Base-by-base conservation (phyloP, 345 rosid species). In the Syzygium grande region DNA sequence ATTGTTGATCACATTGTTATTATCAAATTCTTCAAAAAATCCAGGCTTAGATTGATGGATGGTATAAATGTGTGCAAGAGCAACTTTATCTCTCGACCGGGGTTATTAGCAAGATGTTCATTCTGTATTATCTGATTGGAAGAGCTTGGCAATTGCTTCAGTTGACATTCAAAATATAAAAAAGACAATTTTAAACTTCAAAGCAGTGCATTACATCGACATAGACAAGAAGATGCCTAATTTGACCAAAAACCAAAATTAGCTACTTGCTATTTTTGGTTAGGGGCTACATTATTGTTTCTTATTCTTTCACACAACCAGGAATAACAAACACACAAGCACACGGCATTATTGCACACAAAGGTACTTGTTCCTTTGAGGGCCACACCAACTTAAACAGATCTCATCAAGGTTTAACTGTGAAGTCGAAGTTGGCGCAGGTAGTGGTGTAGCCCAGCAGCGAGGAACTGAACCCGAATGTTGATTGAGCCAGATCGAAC, bases 381-480 rank as follows among this genome's bases (percentile, higher is more conserved):
- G 49, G 80, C 27, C 49, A 10, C 46, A 19, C 49, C 49, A 19
- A 19, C 25, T 73, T 19, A 22, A 19, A 73, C 49, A 9, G 80
- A 8, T 38, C 14, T 17, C 46, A 11, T 68, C 80, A 68, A 68
- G 46, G 80, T 68, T 34, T 68, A 21, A 34, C 46, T 7, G 86
- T 88, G 65, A 73, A 85, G 29, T 84, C 85, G 84, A 88, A 88
- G 73, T 88, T 85, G 21, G 80, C 51, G 86, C 89, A 88, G 12
- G 87, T 85, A 15, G 89, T 61, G 59, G 77, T 46, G 4, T 59
- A 6, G 84, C 53, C 85, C 43, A 88, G 84, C 87, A 88, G 41
- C 1, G 94, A 88, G 56, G 87, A 79, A 85, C 89, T 90, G 84
- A 92, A 91, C 25, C 93, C 94, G 55, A 92, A 83, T 54, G 86